Conservation (phyloP, 2,329 filamentous ascomycete genomes). For the Cadophora gregata region DNA sequence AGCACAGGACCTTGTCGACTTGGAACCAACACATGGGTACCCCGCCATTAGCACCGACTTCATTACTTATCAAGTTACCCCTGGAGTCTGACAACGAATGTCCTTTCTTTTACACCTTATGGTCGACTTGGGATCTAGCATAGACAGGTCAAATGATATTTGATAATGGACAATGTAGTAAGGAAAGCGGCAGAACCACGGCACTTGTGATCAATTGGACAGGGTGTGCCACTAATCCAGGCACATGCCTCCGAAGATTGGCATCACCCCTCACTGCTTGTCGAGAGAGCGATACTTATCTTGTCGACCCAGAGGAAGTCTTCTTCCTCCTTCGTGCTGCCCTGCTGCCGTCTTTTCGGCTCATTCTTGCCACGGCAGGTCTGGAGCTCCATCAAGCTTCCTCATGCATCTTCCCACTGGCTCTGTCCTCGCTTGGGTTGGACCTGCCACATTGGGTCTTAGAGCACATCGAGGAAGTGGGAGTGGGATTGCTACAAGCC, state of each 20-base stretch:
- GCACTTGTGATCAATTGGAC: neutral
- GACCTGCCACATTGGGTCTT: slow-evolving; percentile 19
- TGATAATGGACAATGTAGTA: neutral
- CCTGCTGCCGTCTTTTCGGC: neutral
- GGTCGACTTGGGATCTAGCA: neutral
- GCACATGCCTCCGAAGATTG: neutral
- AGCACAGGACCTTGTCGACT: no score
- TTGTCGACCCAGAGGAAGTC: neutral
- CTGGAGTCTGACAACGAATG: no score
- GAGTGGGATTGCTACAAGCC: no score
- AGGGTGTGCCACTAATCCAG: neutral
- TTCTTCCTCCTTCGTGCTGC: neutral
- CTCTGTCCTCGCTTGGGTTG: slow-evolving; percentile 7
- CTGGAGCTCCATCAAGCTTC: neutral
- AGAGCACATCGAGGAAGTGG: slow-evolving; percentile 19
- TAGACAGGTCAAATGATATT: neutral
- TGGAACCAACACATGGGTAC: no score
- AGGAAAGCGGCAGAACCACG: neutral
- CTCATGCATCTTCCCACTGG: neutral
- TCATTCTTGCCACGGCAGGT: neutral
- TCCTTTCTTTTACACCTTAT: no score
- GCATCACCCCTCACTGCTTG: neutral
- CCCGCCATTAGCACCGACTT: no score
- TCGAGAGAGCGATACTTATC: neutral
- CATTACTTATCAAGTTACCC: no score